phyloP scores from a whole-genome alignment of 805 yeast genomes.

The Candida maesae region DNA sequence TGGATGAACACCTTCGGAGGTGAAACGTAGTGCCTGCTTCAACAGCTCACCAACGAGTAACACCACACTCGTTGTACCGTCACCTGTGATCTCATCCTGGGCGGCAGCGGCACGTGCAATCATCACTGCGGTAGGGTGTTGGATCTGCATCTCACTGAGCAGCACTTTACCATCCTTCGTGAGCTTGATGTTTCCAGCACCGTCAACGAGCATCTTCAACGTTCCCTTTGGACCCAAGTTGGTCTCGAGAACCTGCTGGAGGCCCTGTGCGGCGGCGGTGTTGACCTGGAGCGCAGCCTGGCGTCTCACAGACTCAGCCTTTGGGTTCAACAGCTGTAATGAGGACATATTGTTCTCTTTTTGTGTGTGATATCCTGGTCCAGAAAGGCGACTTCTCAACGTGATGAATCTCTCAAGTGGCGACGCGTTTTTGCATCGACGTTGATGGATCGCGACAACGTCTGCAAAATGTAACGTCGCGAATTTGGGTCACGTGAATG shows the following conservation, averaged over 20 bases:
- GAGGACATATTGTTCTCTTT: slow-evolving; percentile 42
- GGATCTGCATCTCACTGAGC: slow-evolving; percentile 94
- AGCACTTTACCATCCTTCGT: slow-evolving; percentile 97
- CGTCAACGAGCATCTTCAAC: slow-evolving; percentile 93
- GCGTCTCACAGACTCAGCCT: slow-evolving; percentile 95
- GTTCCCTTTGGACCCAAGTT: slow-evolving; percentile 98
- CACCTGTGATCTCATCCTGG: slow-evolving; percentile 99
- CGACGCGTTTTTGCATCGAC: background rate
- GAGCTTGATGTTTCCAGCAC: slow-evolving; percentile 90
- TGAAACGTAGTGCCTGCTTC: slow-evolving; percentile 90
- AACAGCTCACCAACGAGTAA: slow-evolving; percentile 90
- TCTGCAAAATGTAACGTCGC: no score
- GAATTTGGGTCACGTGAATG: no score
- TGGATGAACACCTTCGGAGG: slow-evolving; percentile 94
- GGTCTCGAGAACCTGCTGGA: slow-evolving; percentile 86
- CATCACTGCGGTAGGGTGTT: slow-evolving; percentile 84
- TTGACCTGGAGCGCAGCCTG: slow-evolving; percentile 94
- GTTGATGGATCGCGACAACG: no score
- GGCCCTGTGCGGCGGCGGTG: slow-evolving; percentile 93
- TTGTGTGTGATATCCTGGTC: no score
- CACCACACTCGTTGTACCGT: slow-evolving; percentile 96
- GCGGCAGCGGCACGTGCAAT: slow-evolving; percentile 98
- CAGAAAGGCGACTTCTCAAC: no score
- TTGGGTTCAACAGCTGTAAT: slow-evolving; percentile 89
- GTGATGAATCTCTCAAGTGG: background rate